Percentiles rank a stretch among this genome's conserved stretches.
Evolutionary conservation across 2,329 filamentous ascomycete species (phyloP).

Genomic region (Scedosporium boydii): DNA sequence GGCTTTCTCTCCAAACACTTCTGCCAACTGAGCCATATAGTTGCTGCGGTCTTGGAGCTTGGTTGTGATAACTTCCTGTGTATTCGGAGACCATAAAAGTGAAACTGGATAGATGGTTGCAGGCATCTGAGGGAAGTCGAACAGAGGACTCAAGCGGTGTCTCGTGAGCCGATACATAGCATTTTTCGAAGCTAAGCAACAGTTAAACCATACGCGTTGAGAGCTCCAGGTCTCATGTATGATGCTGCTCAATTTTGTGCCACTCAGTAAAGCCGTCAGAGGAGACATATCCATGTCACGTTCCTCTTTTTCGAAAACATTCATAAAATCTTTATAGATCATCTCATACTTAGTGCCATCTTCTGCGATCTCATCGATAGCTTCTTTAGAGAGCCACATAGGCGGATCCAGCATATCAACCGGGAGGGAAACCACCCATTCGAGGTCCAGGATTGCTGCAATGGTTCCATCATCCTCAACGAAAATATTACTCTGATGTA

Average conservation of each 20-base stretch:
- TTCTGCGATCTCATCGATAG: constrained; percentile 11
- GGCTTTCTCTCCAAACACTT: too few species aligned
- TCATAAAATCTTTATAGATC: neutral
- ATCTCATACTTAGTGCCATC: neutral
- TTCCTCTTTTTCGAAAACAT: neutral
- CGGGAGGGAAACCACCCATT: constrained; percentile 22
- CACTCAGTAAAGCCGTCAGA: neutral
- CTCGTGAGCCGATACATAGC: neutral
- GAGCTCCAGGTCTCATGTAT: neutral
- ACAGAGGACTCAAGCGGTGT: too few species aligned
- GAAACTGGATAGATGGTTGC: too few species aligned
- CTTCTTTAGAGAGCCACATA: constrained; percentile 20
- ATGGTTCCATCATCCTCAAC: constrained; percentile 24
- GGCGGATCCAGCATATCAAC: constrained; percentile 20
- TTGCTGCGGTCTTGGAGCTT: too few species aligned
- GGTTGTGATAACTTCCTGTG: too few species aligned
- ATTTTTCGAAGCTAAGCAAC: neutral
- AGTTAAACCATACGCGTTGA: constrained; percentile 5
- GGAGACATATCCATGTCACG: neutral
- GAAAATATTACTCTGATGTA: constrained; percentile 24
- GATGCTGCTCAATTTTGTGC: neutral
- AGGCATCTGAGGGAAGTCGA: too few species aligned
- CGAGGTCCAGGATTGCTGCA: constrained; percentile 21
- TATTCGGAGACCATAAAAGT: too few species aligned
- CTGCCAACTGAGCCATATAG: too few species aligned